Percentiles rank a stretch among this genome's conserved stretches.
Conservation (phyloP, 1,139 yeast species). For the Pichia sp. region DNA sequence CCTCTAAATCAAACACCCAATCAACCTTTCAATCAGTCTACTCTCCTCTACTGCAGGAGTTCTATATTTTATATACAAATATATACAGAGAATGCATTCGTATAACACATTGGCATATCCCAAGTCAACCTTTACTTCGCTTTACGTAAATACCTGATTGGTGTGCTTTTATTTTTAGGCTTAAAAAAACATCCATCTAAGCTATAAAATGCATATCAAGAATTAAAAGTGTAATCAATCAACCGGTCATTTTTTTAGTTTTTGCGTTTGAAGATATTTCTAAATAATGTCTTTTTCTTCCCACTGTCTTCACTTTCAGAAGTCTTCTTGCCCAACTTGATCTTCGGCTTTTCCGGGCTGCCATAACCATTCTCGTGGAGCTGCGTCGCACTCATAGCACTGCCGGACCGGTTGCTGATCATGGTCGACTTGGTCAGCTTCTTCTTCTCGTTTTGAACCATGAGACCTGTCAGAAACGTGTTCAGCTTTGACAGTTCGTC, state of each 20-base stretch:
- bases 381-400: not conserved
- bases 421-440: not conserved
- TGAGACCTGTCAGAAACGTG: not conserved
- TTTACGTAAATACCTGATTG: not conserved
- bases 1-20: not conserved
- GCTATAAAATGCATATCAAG: not conserved
- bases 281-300: not conserved
- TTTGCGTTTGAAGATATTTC: conserved; percentile 5
- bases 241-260: not conserved
- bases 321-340: not conserved
- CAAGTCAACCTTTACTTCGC: too few relatives aligned
- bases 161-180: not conserved
- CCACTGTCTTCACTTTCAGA: not conserved
- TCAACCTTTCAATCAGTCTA: not conserved
- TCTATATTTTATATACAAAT: not conserved
- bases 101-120: not conserved
- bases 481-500: not conserved
- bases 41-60: not conserved
- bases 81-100: not conserved
- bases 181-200: not conserved
- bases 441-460: not conserved
- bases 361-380: not conserved
- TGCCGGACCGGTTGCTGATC: not conserved
- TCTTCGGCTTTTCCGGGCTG: not conserved
- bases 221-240: not conserved